Conservation (phyloP, 2,329 filamentous ascomycete genomes). For the Fusarium agapanthi region DNA sequence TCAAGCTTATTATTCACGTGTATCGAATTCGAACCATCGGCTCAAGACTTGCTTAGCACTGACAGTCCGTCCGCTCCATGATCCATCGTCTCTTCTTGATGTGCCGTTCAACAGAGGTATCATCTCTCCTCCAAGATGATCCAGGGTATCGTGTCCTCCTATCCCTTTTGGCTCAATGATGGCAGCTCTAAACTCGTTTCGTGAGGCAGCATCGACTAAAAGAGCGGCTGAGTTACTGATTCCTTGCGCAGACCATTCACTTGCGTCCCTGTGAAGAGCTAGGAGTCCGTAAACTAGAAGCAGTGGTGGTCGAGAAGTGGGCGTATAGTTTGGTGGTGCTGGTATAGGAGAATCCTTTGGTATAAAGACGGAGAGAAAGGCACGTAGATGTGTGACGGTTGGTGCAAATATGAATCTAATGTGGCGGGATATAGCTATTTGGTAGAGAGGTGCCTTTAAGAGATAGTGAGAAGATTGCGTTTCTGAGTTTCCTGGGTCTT, state of each 20-base stretch:
- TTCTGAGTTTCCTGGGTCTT: background rate
- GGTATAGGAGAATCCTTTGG: constrained; percentile 48
- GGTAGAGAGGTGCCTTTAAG: constrained; percentile 71
- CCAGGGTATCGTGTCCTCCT: constrained; percentile 43
- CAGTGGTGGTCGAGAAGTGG: constrained; percentile 46
- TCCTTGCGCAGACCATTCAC: constrained; percentile 80
- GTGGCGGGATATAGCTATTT: constrained; percentile 73
- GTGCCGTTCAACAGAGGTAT: constrained; percentile 71
- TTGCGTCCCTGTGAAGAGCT: constrained; percentile 71
- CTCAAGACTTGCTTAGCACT: constrained; percentile 65
- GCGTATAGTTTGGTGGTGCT: constrained; percentile 46
- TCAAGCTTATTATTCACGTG: constrained; percentile 1
- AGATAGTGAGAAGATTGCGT: constrained; percentile 47
- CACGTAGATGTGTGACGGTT: constrained; percentile 78
- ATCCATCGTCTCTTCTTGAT: constrained; percentile 58
- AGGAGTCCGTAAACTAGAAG: constrained; percentile 73
- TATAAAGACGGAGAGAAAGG: constrained; percentile 71
- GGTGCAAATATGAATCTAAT: constrained; percentile 77
- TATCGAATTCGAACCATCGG: constrained; percentile 67
- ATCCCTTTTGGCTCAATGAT: constrained; percentile 56
- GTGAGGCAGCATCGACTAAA: constrained; percentile 67
- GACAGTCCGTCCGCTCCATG: constrained; percentile 67
- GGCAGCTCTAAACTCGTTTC: constrained; percentile 54
- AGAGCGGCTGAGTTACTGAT: constrained; percentile 69
- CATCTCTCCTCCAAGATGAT: constrained; percentile 57